Evolutionary conservation across 208 protist species (phyloP).

Genomic region (Acanthamoeba culbertsoni): DNA sequence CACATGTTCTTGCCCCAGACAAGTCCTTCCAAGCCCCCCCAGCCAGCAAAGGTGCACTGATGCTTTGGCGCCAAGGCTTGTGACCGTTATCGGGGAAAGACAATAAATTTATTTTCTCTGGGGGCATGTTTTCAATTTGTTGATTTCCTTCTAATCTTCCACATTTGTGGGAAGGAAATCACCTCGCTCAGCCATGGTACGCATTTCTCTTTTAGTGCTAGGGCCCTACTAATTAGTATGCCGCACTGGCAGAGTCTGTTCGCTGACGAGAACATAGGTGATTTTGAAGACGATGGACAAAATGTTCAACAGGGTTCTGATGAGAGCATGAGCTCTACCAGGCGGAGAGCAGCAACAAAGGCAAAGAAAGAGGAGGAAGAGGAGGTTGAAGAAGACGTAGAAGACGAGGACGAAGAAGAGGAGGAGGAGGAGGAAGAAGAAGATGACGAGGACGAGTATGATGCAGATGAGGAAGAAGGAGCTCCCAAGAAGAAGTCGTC

Average conservation of each 20-base stretch:
- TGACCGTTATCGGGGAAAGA: no score
- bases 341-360: background rate
- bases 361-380: background rate
- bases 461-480: background rate
- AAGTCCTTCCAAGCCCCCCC: no score
- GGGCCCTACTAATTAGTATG: no score
- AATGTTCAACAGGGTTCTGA: background rate
- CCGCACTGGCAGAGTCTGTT: slow-evolving; percentile 28
- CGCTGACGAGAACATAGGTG: slow-evolving; percentile 8
- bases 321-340: background rate
- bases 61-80: no score
- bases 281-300: slow-evolving; percentile 1
- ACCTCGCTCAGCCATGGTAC: no score
- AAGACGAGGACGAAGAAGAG: background rate
- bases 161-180: no score
- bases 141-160: no score
- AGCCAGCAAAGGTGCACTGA: no score
- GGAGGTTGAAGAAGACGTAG: background rate
- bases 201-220: no score
- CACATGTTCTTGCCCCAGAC: background rate
- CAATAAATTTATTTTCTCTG: no score
- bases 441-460: background rate
- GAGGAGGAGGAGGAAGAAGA: slow-evolving; percentile 8
- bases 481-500: background rate
- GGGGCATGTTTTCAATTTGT: no score